Evolutionary conservation across 1,284 basidiomycete species (phyloP).

Genomic region (Ceratobasidium sp.): DNA sequence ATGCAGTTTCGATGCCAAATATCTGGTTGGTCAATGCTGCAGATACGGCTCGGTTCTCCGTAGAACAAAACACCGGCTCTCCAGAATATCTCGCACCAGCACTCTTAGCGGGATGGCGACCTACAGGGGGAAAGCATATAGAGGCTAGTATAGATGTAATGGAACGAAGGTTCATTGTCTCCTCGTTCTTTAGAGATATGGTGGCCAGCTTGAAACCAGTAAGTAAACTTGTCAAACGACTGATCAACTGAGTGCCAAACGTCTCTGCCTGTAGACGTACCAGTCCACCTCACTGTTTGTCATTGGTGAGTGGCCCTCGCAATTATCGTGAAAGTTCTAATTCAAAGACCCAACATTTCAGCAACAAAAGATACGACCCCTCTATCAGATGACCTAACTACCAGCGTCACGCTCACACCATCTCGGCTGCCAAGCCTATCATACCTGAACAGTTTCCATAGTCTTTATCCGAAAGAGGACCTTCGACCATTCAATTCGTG

Average conservation of each 20-base stretch:
- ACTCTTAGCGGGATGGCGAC: constrained; percentile 6
- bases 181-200: constrained; percentile 12
- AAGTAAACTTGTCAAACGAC: too few relatives aligned
- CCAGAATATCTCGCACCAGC: background rate
- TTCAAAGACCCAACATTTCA: background rate
- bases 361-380: background rate
- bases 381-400: background rate
- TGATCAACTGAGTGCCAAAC: too few relatives aligned
- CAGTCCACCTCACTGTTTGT: background rate
- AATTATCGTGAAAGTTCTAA: too few relatives aligned
- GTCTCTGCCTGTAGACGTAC: background rate
- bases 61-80: background rate
- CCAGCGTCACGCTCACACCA: constrained; percentile 1
- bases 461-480: too few relatives aligned
- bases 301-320: background rate
- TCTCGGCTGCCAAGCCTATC: background rate
- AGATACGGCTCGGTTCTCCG: background rate
- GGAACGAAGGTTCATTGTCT: constrained; percentile 6
- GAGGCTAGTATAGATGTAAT: background rate
- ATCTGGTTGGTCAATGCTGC: constrained; percentile 12
- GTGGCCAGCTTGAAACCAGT: constrained; percentile 8
- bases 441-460: background rate
- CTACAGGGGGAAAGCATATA: background rate
- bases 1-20: background rate
- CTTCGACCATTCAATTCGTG: background rate